Evolutionary conservation across 2,329 filamentous ascomycete species (phyloP), one percentile per base, ranked within the genome.

Genomic region (Ascochyta viciae-villosae): DNA sequence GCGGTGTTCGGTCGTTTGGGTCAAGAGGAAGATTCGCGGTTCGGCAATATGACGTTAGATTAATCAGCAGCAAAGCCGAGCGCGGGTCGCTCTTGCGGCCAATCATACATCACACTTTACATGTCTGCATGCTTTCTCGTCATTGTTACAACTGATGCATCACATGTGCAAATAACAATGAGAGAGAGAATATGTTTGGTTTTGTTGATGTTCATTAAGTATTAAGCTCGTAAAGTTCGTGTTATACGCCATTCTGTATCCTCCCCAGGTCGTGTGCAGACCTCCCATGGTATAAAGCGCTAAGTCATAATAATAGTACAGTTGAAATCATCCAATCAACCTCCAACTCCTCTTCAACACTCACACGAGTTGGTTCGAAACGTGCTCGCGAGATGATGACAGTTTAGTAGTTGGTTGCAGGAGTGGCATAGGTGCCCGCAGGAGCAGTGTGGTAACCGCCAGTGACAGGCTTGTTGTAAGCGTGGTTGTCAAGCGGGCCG

Each of bases 381-480:
- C 23, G 4, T 27, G 39, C n/a, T 16, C 13, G n/a, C n/a, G 19
- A 23, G 12, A 12, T 22, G 39, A 27, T 31, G 29, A 15, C 0
- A 12, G 9, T 35, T 37, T 66, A 71, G 57, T 73, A 72, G 54
- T 69, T 70, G 33, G 70, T 66, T 15, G 66, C 64, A 41, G 70
- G 57, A 29, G 55, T 58, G n/a, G 56, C 58, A 54, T 78, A 76
- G 29, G 76, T 77, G 23, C 74, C 75, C 4, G 72, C 70, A 3
- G 79, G 79, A 10, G 76, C 76, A 27, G 78, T 81, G 72, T 81
- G 79, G 62, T 81, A 81, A 7, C 78, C 77, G 33, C 73, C 69
- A n/a, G 66, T 63, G 15, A 76, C 59, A 4, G 71, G 68, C 64
- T 76, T 76, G 61, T 69, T 64, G 47, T 78, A 77, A 34, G 68